phyloP scores from a whole-genome alignment of 208 protist genomes.

The Phytomonas francai region DNA sequence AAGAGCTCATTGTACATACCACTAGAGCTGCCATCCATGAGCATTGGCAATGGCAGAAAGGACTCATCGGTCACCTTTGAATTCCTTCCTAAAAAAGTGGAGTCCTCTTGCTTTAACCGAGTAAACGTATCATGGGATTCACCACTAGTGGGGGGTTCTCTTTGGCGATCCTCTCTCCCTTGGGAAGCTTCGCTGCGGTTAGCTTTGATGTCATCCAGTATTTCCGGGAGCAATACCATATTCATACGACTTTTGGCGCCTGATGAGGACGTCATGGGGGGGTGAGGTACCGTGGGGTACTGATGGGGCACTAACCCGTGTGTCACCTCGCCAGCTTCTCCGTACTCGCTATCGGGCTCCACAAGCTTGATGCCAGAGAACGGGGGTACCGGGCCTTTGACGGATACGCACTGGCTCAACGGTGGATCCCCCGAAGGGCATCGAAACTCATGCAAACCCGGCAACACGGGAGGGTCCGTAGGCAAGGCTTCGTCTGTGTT shows the following conservation, averaged over 20 bases:
- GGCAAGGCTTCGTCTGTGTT: not conserved
- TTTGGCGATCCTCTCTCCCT: not conserved
- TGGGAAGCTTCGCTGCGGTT: not conserved
- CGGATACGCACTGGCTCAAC: not conserved
- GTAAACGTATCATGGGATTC: not conserved
- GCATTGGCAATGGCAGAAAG: not conserved
- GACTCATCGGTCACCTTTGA: not conserved
- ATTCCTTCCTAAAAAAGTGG: not conserved
- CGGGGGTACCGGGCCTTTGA: not conserved
- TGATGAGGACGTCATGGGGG: not conserved
- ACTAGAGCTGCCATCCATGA: not conserved
- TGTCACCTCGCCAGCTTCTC: not conserved
- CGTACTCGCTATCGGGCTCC: not conserved
- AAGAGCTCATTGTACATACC: not conserved
- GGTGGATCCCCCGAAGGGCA: not conserved
- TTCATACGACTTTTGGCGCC: not conserved
- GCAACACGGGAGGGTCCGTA: not conserved
- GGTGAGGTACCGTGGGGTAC: not conserved
- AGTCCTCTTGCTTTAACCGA: not conserved
- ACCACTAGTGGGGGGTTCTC: not conserved
- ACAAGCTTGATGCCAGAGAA: not conserved
- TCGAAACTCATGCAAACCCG: not conserved
- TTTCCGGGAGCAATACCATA: not conserved
- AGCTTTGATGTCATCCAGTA: no score
- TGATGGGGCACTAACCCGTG: not conserved